Evolutionary conservation across 106 monocot genomes (phyloP).

Genomic region (Apostasia shenzhenica): DNA sequence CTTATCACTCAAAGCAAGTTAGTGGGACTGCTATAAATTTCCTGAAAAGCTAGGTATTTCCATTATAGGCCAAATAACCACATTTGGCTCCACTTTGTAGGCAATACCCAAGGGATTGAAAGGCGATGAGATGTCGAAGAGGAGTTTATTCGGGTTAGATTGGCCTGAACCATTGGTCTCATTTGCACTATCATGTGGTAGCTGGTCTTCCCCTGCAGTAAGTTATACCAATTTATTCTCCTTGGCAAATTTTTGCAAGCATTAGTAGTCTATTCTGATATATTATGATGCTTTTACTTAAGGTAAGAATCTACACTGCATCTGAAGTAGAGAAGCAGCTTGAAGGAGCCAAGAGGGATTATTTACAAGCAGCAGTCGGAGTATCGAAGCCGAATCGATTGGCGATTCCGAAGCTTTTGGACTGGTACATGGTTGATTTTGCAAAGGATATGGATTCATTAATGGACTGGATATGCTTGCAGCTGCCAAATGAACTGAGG

Average conservation of each 20-base stretch:
- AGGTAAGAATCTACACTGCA: constrained; percentile 94
- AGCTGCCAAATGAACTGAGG: constrained; percentile 42
- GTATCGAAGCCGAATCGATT: constrained; percentile 40
- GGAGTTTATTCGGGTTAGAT: constrained; percentile 67
- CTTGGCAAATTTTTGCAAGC: too few relatives aligned
- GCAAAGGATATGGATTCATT: constrained; percentile 85
- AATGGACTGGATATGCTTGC: constrained; percentile 89
- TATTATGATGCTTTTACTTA: background rate
- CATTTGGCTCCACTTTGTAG: constrained; percentile 18
- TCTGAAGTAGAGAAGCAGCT: constrained; percentile 72
- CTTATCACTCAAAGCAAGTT: constrained; percentile 64
- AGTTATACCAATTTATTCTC: constrained; percentile 12
- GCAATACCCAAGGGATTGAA: constrained; percentile 38
- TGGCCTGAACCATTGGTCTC: constrained; percentile 95
- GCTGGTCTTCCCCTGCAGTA: constrained; percentile 98
- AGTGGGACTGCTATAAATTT: constrained; percentile 3
- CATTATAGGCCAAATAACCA: background rate
- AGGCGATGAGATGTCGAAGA: constrained; percentile 26
- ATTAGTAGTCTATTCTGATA: background rate
- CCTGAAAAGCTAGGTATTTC: background rate
- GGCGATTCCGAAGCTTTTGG: constrained; percentile 81
- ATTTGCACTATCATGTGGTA: constrained; percentile 95
- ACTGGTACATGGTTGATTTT: constrained; percentile 92
- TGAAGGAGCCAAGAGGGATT: constrained; percentile 79
- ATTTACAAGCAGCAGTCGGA: constrained; percentile 83